Base-by-base conservation (phyloP, 352 stramenopile species). In the Aphanomyces invadans region DNA sequence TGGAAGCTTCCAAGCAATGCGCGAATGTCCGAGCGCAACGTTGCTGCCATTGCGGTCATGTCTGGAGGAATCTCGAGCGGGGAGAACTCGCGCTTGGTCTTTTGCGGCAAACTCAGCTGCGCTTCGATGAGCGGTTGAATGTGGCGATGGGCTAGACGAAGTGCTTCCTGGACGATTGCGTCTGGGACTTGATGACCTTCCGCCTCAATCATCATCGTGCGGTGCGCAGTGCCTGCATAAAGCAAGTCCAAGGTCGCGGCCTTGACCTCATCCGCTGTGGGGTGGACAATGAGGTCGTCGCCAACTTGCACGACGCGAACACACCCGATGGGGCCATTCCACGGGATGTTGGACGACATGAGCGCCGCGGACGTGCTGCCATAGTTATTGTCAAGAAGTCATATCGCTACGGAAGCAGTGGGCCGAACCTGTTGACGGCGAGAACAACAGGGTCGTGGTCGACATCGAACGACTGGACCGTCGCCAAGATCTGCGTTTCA, bases 401-500 rank as follows among this genome's bases (percentile, higher is more conserved):
- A 29, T 19, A 0, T 3, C 2, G 0, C 48, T 1, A 28, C 2
- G 7, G 21, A 25, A 56, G 17, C 19, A 25, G 25, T 11, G 48
- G 12, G 48, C 17, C 0, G n/a, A 38, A 66, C 59, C 59, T 67
- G 75, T 97, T 97, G 65, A 96, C 78, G 10, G 87, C 87, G n/a
- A 96, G 74, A 54, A 95, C 78, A 7, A 95, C 79, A 32, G 87
- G 80, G 66, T 97, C 89, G 63, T 94, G 91, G 62, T 86, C 73
- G 4, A 80, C 68, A 56, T 96, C 88, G 28, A 92, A 78, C 39
- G 86, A 92, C 67, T 97, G 87, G 62, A 97, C 87, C 0, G 87
- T 97, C 33, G 86, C 83, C 29, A 94, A 80, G 52, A 99, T 73
- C 76, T 99, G 97, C 54, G 96, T 98, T 73, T 98, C 92, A 52